Base-by-base conservation (phyloP, 2,329 filamentous ascomycete genomes). In the Aspergillus sclerotialis region DNA sequence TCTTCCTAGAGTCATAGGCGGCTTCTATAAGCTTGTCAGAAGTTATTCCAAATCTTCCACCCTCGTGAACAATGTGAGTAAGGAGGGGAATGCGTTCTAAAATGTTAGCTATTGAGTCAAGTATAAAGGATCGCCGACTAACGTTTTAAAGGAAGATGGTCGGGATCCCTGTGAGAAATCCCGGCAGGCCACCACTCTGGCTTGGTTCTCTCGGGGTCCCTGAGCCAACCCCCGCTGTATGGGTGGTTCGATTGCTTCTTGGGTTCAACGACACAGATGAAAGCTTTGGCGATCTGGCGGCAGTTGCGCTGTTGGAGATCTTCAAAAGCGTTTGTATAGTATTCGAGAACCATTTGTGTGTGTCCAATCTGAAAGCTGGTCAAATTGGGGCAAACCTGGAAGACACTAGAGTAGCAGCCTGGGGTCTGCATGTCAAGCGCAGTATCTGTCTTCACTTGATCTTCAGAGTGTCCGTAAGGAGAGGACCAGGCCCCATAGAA, bases 211-310 rank as follows among this genome's bases (percentile, higher is more conserved):
- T 64, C 56, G 4, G 58, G 54, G 40, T 68, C 60, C 11, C 52
- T 46, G 5, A 44, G 48, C 21, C 57, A 52, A 23, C 39, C 42
- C 9, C 65, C 65, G 50, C 67, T 68, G 37, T 68, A 68, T 7
- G 65, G 65, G 42, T 65, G 55, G 9, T 58, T 60, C 14, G 60
- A 58, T 43, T 68, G 64, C 47, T 68, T 69, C 21, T 59, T 56
- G 8, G 63, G 65, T 38, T 67, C 61, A 16, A 65, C 60, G 14
- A 58, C 39, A 38, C 63, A 65, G 40, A 68, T 60, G 45, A 57
- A 68, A 1, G 58, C 56, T 40, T 67, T 67, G 25, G 58, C 58
- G 18, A 68, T 54, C 17, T 60, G 50, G 11, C 61, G 59, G 40
- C 62, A 66, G 29, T 59, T 62, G 27, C 64, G 46, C 36, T 68